Base-by-base conservation (phyloP, 1,284 basidiomycete species). In the Fomitopsis schrenkii region DNA sequence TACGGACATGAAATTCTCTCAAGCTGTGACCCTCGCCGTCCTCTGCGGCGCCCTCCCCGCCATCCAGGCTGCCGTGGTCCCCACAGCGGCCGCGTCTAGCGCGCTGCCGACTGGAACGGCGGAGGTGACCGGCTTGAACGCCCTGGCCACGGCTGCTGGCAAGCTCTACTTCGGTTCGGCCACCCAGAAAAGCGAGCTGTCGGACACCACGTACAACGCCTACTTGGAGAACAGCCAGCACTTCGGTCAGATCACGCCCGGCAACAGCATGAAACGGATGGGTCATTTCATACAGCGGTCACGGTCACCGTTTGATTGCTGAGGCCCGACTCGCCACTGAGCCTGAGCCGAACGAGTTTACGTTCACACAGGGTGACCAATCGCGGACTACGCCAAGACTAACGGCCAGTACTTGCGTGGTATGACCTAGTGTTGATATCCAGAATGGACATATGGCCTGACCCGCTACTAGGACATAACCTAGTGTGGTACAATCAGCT, bases 141-240 rank as follows among this genome's bases (percentile, higher is more conserved):
- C 68, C 5, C 74, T 78, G 22, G 82, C 83, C 2, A 76, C 75
- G 63, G 72, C 79, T 26, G 78, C 80, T 15, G 81, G 82, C 17
- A 85, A 85, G 71, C 67, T 76, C 36, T 86, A 87, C 74, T 83
- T 86, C 59, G 85, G 85, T 33, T 77, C 80, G 15, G 84, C 84
- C n/a, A 85, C 83, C 0, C 83, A 84, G 70, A 85, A 85, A 67
- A 75, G 77, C 3, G 82, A 84, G 67, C 71, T 85, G 38, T 76
- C 69, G 2, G 79, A 86, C 63, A 63, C 70, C 0, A 64, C 79
- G 6, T 86, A 85, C 66, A 71, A 77, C 38, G 65, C 68, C 12
- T 72, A 74, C 62, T 71, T 84, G 59, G 74, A 75, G 63, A 75
- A 83, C 65, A 76, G 71, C 26, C 67, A 70, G 8, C 75, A 79